A percentile compares a stretch with the other conserved stretches of the same genome.
These are phyloP conservation scores for Stylosanthes scabra DNA, from an alignment of 331 rosid genomes.

Conservation along the genomic window DNA sequence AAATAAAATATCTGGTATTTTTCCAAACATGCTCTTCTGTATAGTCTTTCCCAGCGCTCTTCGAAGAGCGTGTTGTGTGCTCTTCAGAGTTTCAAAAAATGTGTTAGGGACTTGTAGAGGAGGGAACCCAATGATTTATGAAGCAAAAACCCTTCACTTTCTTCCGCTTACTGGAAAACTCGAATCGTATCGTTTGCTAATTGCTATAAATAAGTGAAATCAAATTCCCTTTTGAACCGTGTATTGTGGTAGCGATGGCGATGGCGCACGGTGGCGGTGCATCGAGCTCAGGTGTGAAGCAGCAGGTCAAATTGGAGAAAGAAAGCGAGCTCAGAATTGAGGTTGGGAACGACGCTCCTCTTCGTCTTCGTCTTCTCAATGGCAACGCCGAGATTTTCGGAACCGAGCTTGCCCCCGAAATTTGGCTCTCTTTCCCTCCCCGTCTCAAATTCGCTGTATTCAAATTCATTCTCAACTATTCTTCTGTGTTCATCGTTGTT, in stretches of 20 bases:
- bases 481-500: not conserved
- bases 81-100: too few species aligned
- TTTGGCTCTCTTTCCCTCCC: conserved; percentile 91
- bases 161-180: too few species aligned
- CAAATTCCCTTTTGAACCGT: too few species aligned
- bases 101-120: too few species aligned
- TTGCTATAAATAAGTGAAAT: too few species aligned
- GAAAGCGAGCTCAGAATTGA: conserved; percentile 92
- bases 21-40: too few species aligned
- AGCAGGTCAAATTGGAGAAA: conserved; percentile 73
- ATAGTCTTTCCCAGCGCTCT: too few species aligned
- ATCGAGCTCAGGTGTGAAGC: conserved; percentile 61
- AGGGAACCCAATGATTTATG: too few species aligned
- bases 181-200: too few species aligned
- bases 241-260: not conserved
- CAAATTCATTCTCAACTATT: not conserved
- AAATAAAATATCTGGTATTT: too few species aligned
- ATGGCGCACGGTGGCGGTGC: conserved; percentile 68
- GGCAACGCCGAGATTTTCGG: conserved; percentile 97
- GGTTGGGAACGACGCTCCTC: conserved; percentile 74
- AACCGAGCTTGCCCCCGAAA: conserved; percentile 91
- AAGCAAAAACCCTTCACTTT: too few species aligned
- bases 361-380: conserved; percentile 76
- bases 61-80: too few species aligned
- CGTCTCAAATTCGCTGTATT: conserved; percentile 85